Base-by-base conservation (phyloP, 148 eudicot species). In the Rhododendron mucronatum region DNA sequence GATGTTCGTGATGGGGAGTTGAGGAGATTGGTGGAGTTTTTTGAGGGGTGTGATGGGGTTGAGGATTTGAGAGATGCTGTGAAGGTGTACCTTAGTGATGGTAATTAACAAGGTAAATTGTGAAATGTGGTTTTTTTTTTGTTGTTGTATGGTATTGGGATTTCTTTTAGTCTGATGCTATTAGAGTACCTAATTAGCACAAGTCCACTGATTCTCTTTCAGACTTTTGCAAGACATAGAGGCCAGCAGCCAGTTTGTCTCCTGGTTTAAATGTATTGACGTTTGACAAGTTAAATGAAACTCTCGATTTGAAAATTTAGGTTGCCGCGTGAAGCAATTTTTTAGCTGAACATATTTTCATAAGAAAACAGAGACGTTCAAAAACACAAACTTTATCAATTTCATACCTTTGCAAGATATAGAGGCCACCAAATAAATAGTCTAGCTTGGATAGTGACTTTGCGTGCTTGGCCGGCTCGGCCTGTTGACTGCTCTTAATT, bases 31-130 rank as follows among this genome's bases (percentile, higher is more conserved):
- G 86, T 92, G 61, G 37, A 87, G 84, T 92, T 95, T 39, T 90
- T 95, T 11, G 80, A 86, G 21, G 87, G 47, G 67, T 90, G 85
- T 88, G 87, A 90, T 44, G 90, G 82, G 69, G 90, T 87, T 86
- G 90, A 90, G 21, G 98, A 95, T 83, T 67, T 92, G 61, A 94
- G 98, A 82, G 98, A 95, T 48, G 93, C 90, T 92, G 88, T 94
- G 30, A 94, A 88, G 90, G n/a, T 26, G 1, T 89, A 86, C 48
- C 33, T 35, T 65, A 50, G 35, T 45, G 21, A 48, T n/a, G 37
- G 57, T 5, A 78, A 39, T 33, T 78, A 75, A 18, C 51, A 50
- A 15, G 67, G 50, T 33, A 41, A 71, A 41, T 76, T 61, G 26
- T 47, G 47, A 80, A 76, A 76, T 65, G 80, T 30, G 57, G 35